These are phyloP conservation scores for Eutreptiella sp. DNA, from an alignment of 208 protist genomes.

Conservation along the genomic window DNA sequence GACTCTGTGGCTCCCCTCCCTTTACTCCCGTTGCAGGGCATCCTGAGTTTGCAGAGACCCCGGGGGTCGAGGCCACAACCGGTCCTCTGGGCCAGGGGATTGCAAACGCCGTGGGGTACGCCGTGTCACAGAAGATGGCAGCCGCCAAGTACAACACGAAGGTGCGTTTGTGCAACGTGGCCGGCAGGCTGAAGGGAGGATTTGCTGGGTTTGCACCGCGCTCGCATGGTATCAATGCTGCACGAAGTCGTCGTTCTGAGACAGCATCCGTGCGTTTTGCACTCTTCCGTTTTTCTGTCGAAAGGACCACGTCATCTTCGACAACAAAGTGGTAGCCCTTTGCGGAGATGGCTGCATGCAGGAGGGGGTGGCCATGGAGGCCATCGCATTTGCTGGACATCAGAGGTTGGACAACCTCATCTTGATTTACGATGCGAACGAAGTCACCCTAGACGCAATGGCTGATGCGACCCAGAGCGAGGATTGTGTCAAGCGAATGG, in stretches of 20 bases:
- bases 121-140: constrained; percentile 81
- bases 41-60: constrained; percentile 85
- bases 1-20: no score
- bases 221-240: no score
- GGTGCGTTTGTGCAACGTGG: no score
- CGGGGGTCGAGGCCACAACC: constrained; percentile 98
- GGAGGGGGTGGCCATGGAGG: constrained; percentile 91
- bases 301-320: constrained; percentile 77
- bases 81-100: constrained; percentile 99
- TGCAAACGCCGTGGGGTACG: constrained; percentile 94
- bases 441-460: constrained; percentile 96
- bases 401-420: constrained; percentile 91
- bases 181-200: no score
- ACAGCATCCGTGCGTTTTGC: no score
- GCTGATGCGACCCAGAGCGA: no score
- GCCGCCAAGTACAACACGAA: constrained; percentile 92
- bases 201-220: no score
- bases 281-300: no score
- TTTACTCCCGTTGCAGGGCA: no score
- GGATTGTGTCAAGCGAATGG: no score
- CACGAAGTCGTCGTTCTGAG: no score
- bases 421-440: constrained; percentile 96
- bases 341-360: constrained; percentile 97
- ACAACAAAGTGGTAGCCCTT: constrained; percentile 95
- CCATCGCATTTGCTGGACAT: constrained; percentile 86